Base-by-base conservation (phyloP, 441 rosid species). In the Daphne laureola region DNA sequence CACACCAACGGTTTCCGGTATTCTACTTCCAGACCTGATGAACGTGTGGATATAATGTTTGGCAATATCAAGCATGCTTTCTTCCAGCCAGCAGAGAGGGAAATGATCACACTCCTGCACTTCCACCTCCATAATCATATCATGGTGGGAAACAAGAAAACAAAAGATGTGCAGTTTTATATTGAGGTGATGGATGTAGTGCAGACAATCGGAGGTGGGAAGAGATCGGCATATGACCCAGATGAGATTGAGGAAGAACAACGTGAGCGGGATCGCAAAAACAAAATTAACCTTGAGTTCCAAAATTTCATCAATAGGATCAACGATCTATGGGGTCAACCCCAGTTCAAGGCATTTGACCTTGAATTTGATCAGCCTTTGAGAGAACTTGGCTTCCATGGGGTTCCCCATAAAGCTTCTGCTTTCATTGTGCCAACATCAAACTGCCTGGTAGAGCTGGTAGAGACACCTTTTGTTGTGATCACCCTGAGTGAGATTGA, bases 231-330 rank as follows among this genome's bases (percentile, higher is more conserved):
- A 4, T 83, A 91, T 72, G 98, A 91, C 63, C 96, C 95, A n/a
- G 98, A 91, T 69, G 98, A 91, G 77, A 78, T 91, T 48, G 91
- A 88, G 46, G 98, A 91, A 73, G 98, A 91, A 69, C 93, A 91
- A 60, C 67, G 95, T 43, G 98, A 91, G 69, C 74, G 98, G 14
- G 87, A 72, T 26, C 67, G 93, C 67, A 91, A 86, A 70, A 88
- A 83, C 67, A 88, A 88, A 67, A 86, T 86, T 61, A 88, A 86
- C 56, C 76, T 75, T 78, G 96, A 86, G 53, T 91, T 88, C 54
- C 81, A 83, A 57, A 81, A 68, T 77, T 91, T 91, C 73, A 95
- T 84, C 44, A 88, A 75, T 58, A 67, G 93, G 61, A 84, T 77
- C 25, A 91, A 88, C 49, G 98, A 88, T 64, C 74, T 83, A 41